Evolutionary conservation across 2,329 filamentous ascomycete genomes (phyloP), one percentile per base, ranked within the genome.

Genomic region (Botrytis deweyae): DNA sequence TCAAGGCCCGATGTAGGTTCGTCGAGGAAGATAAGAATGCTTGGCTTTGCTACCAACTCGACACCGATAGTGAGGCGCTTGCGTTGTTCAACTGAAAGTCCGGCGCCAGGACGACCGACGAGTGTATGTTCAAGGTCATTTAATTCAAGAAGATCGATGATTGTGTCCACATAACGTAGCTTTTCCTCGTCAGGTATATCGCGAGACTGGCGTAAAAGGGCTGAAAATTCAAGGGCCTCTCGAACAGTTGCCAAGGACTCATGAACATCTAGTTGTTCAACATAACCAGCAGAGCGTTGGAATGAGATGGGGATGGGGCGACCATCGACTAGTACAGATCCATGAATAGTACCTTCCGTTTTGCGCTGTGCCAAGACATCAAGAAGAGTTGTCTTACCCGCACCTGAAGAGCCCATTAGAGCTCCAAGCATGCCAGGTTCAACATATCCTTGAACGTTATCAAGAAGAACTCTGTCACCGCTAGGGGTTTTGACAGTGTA

Each of bases 261-360:
- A 81, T 97, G 94, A 22, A 97, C 87, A 87, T 98, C 94, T 81
- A 97, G 93, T 82, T 78, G 76, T 69, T 78, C 73, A 44, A 72
- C 94, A 78, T 97, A 97, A 65, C 94, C 94, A 0, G 93, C 96
- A 84, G 95, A 95, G 76, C 94, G 92, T 82, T 97, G 94, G 87
- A 97, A 97, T 0, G 92, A 94, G 61, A 87, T 87, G 76, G 95
- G 93, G 62, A 92, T 89, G 38, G 89, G 90, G 46, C 86, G 86
- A 46, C 88, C 88, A 73, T 89, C 87, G 10, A 90, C 87, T 20
- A 89, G 82, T 90, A 97, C 95, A 77, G 95, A 91, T 71, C 95
- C 94, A 12, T 88, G 90, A 68, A 97, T 93, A n/a, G 97, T 91
- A 83, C 94, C 95, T 89, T 95, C 95, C 0, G 92, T 94, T 18